Conservation (phyloP, 2,329 filamentous ascomycete genomes). For the Blastomyces emzantsi region DNA sequence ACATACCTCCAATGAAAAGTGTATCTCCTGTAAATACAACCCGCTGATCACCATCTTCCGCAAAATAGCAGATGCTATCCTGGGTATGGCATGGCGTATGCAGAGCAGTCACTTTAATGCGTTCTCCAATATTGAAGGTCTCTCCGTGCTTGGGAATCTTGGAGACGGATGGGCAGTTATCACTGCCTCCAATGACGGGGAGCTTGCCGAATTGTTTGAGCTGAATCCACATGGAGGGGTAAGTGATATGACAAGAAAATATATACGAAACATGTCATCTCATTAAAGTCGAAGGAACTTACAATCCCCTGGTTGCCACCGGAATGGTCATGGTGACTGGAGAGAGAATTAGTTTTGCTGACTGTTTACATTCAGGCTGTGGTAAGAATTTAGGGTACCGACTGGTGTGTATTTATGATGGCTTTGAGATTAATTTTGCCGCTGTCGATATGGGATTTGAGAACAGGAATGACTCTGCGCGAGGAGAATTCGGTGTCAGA, state of each 20-base stretch:
- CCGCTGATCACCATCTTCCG: constrained; percentile 64
- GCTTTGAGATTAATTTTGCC: constrained; percentile 73
- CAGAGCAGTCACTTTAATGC: constrained; percentile 74
- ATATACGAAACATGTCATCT: constrained; percentile 4
- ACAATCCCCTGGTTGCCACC: constrained; percentile 83
- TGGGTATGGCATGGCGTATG: constrained; percentile 97
- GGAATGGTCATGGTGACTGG: constrained; percentile 85
- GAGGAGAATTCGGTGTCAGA: background rate
- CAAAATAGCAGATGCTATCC: constrained; percentile 93
- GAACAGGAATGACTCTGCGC: constrained; percentile 49
- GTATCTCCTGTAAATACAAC: constrained; percentile 96
- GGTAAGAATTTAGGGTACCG: constrained; percentile 30
- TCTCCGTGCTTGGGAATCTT: constrained; percentile 66
- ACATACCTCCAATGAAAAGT: constrained; percentile 76
- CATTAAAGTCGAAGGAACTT: constrained; percentile 20
- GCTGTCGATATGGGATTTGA: constrained; percentile 63
- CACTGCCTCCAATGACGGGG: constrained; percentile 66
- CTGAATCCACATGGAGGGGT: constrained; percentile 26
- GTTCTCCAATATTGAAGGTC: constrained; percentile 68
- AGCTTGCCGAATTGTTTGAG: constrained; percentile 48
- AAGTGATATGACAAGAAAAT: background rate
- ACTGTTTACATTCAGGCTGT: background rate
- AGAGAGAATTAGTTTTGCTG: background rate
- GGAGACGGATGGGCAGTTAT: constrained; percentile 72
- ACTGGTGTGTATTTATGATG: constrained; percentile 98